These are phyloP conservation scores for Peterozyma xylosa DNA, from an alignment of 805 yeast species.

Conservation along the genomic window DNA sequence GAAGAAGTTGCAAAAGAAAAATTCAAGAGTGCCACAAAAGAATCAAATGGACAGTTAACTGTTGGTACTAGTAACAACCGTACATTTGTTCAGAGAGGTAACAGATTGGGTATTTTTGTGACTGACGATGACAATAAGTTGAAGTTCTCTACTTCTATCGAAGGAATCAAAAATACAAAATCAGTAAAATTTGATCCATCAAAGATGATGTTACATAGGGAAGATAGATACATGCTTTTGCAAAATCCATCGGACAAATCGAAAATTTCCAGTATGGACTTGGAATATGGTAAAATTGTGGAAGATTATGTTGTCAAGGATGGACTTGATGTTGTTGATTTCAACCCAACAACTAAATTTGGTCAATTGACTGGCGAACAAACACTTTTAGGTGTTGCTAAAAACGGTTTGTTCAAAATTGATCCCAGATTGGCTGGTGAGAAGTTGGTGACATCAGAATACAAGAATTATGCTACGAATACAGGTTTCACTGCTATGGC, in stretches of 20 bases:
- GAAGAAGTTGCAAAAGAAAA: conserved; percentile 10
- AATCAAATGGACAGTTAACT: conserved; percentile 56
- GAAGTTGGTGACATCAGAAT: conserved; percentile 52
- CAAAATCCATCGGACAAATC: conserved; percentile 41
- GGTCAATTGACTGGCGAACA: conserved; percentile 69
- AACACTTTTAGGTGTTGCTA: conserved; percentile 64
- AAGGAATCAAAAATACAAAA: conserved; percentile 41
- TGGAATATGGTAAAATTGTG: conserved; percentile 72
- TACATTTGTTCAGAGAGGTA: conserved; percentile 73
- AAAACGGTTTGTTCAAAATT: conserved; percentile 59
- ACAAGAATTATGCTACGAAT: conserved; percentile 47
- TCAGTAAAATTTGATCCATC: conserved; percentile 28
- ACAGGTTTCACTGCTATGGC: conserved; percentile 51
- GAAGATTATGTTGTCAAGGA: conserved; percentile 70
- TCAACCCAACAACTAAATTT: conserved; percentile 67
- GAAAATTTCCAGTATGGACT: conserved; percentile 65
- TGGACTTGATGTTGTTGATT: conserved; percentile 42
- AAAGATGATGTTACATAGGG: conserved; percentile 63
- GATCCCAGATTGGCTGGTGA: conserved; percentile 67
- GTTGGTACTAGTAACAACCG: conserved; percentile 67
- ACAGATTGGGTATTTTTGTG: conserved; percentile 74
- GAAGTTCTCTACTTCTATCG: conserved; percentile 62
- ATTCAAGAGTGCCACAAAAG: conserved; percentile 18
- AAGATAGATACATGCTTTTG: conserved; percentile 62
- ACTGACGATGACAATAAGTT: conserved; percentile 43